Conservation (phyloP, 192 early-diverging fungal species). For the Jimgerdemannia flammicorona region DNA sequence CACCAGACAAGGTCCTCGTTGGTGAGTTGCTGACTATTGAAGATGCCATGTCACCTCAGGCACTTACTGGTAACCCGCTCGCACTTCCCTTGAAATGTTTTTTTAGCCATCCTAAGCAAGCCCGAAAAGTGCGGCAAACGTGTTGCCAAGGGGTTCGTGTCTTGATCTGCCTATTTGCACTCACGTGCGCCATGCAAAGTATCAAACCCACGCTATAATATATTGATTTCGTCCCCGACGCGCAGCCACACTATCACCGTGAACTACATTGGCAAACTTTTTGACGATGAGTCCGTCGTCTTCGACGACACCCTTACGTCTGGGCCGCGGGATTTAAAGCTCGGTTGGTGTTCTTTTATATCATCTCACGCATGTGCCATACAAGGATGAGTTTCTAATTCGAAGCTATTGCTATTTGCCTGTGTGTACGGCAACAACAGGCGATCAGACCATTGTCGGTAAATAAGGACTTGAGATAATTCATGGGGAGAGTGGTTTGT, state of each 20-base stretch:
- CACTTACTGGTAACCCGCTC: neutral
- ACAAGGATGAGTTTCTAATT: too few species aligned
- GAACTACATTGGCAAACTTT: neutral
- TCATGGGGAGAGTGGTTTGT: too few species aligned
- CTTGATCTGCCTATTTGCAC: neutral
- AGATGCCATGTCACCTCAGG: neutral
- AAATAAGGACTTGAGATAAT: too few species aligned
- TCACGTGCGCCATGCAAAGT: neutral
- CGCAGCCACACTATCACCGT: neutral
- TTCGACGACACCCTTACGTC: neutral
- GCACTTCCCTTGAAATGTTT: neutral
- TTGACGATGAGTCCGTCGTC: neutral
- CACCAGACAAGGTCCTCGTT: neutral
- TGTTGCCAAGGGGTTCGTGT: neutral
- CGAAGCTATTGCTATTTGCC: too few species aligned
- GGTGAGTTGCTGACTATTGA: neutral
- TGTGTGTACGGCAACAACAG: too few species aligned
- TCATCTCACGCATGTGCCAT: neutral
- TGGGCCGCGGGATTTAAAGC: neutral
- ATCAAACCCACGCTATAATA: too few species aligned
- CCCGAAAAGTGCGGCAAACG: neutral
- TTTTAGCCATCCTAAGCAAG: neutral
- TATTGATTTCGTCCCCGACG: neutral
- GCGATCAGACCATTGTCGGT: too few species aligned
- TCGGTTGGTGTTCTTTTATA: neutral